Base-by-base conservation (phyloP, 179 eudicot species). In the Silene noctiflora region DNA sequence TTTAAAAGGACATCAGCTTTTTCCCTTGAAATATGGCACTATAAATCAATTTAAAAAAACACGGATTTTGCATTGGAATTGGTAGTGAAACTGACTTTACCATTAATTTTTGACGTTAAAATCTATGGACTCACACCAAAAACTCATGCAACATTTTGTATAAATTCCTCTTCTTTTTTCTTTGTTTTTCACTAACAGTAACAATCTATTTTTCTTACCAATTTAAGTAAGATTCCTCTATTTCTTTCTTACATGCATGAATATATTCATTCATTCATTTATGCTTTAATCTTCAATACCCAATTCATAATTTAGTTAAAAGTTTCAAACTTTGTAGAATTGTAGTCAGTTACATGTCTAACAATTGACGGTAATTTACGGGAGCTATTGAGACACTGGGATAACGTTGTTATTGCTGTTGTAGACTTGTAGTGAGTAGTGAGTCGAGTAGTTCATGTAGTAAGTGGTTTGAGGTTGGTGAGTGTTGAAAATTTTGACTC, bases 11-110 rank as follows among this genome's bases (percentile, higher is more conserved):
- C 17, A 62, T 22, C 67, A 62, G 53, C 64, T 58, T 81, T 67
- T 19, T 19, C 46, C 35, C 44, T 19, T 1, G 33, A 29, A 19
- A 60, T 19, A 20, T 20, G 64, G 29, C 6, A 60, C 64, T 39
- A 20, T 39, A 20, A 19, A 6, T 19, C 21, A 60, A 17, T 20
- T 4, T 6, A 60, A 20, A 60, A 60, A 3, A 19, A 60, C 20
- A 56, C 4, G 61, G 22, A 60, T 6, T 58, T 58, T 73, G 51
- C 63, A 35, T 67, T 67, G 77, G 69, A 81, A 77, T 73, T 63
- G 5, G 21, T 31, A 56, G 13, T 11, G 59, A 67, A 74, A 69
- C 71, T 16, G 60, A 22, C 35, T 0, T 12, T 29, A 62, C 31
- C 22, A n/a, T 17, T 25, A 27, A 3, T 64, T 64, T 56, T 66